phyloP scores from a whole-genome alignment of 257 asterid genomes.

The Solanum corneliomulleri region DNA sequence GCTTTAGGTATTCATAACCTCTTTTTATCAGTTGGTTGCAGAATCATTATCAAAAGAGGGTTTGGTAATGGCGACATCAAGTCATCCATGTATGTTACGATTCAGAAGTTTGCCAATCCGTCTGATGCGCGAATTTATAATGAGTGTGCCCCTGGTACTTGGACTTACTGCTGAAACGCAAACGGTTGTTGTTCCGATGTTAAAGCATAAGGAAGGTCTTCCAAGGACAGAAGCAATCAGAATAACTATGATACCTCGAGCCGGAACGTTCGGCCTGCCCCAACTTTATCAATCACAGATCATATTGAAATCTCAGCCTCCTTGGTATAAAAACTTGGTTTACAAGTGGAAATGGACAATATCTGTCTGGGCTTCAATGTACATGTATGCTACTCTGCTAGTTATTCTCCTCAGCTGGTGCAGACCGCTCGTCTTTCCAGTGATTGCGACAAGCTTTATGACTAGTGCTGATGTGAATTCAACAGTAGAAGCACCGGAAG shows the following conservation, averaged over 20 bases:
- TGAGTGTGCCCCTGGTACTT: constrained; percentile 53
- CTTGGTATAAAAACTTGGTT: constrained; percentile 48
- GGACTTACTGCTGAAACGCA: constrained; percentile 57
- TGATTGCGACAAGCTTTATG: background rate
- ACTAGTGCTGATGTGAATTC: background rate
- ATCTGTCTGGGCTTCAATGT: constrained; percentile 55
- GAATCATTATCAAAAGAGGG: constrained; percentile 45
- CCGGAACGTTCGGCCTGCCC: constrained; percentile 49
- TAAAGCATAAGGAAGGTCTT: constrained; percentile 49
- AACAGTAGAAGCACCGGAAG: background rate
- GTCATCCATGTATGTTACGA: constrained; percentile 60
- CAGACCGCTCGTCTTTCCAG: constrained; percentile 44
- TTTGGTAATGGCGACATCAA: constrained; percentile 27
- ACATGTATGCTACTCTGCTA: constrained; percentile 28
- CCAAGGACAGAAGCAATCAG: constrained; percentile 39
- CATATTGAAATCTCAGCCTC: constrained; percentile 35
- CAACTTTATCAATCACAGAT: constrained; percentile 57
- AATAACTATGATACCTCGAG: constrained; percentile 45
- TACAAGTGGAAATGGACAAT: constrained; percentile 63
- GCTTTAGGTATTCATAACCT: background rate
- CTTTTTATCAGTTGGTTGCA: constrained; percentile 33
- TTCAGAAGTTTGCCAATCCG: constrained; percentile 73
- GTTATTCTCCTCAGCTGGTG: constrained; percentile 23
- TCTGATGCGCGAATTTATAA: constrained; percentile 30
- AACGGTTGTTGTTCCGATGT: constrained; percentile 25